phyloP scores from a whole-genome alignment of 371 early-diverging fungal genomes.

The Mortierella polycephala region DNA sequence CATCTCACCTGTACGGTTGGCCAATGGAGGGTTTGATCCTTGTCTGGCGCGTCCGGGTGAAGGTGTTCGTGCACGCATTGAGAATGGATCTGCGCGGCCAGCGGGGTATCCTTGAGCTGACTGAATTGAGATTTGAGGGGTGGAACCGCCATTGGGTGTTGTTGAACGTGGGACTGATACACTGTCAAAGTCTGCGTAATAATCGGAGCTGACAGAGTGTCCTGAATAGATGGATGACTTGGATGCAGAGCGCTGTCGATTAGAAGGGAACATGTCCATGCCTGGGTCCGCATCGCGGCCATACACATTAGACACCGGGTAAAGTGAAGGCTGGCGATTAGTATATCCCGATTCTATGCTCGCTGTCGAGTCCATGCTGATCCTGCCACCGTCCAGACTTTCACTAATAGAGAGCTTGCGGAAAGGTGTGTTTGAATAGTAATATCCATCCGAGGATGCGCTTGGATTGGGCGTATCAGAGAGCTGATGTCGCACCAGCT shows the following conservation, averaged over 20 bases:
- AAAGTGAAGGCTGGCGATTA: conserved; percentile 29
- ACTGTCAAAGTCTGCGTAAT: conserved; percentile 51
- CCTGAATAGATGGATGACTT: conserved; percentile 47
- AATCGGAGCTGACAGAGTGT: conserved; percentile 42
- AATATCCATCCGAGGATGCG: conserved; percentile 29
- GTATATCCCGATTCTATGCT: conserved; percentile 44
- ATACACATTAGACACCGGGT: conserved; percentile 37
- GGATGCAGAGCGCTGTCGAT: conserved; percentile 50
- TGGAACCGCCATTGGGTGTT: conserved; percentile 39
- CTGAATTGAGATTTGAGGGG: conserved; percentile 49
- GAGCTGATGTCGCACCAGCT: conserved; percentile 42
- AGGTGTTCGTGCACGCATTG: conserved; percentile 51
- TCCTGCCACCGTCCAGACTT: conserved; percentile 37
- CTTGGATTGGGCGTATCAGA: conserved; percentile 21
- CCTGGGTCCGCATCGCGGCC: conserved; percentile 25
- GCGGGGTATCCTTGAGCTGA: conserved; percentile 42
- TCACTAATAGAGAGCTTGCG: conserved; percentile 43
- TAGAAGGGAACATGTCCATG: conserved; percentile 29
- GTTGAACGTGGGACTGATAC: conserved; percentile 29
- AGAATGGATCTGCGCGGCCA: conserved; percentile 31
- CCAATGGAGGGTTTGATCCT: conserved; percentile 44
- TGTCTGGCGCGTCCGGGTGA: conserved; percentile 48
- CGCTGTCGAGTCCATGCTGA: conserved; percentile 43
- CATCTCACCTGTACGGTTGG: conserved; percentile 19
- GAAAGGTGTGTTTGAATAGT: conserved; percentile 15